Conservation (phyloP, 2,329 filamentous ascomycete species). For the Aspergillus novofumigatus region DNA sequence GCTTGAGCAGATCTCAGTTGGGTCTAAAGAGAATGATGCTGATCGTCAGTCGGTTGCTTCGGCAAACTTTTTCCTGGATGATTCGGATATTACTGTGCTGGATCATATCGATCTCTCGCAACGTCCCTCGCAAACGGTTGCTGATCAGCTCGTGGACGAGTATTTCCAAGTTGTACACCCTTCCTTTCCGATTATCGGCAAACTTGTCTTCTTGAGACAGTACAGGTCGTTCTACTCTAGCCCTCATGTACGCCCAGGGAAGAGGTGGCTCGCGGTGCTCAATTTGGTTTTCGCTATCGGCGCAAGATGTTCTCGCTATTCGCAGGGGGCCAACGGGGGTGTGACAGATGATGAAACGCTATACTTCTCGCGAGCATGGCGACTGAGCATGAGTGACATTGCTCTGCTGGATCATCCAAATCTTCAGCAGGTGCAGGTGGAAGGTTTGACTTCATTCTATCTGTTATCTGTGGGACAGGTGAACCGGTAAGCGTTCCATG, state of each 20-base stretch:
- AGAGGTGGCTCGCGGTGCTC: conserved; percentile 40
- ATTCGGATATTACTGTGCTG: conserved; percentile 30
- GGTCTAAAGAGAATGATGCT: conserved; percentile 11
- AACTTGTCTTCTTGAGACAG: conserved; percentile 36
- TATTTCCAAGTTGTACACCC: conserved; percentile 40
- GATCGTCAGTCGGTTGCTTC: conserved; percentile 28
- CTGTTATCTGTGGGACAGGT: conserved; percentile 38
- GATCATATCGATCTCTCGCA: conserved; percentile 34
- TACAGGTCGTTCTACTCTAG: conserved; percentile 34
- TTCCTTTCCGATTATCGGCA: conserved; percentile 41
- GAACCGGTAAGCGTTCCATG: conserved; percentile 32
- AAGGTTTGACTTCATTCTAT: conserved; percentile 40
- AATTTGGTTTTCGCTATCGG: conserved; percentile 45
- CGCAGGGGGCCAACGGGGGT: conserved; percentile 22
- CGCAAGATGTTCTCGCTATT: conserved; percentile 31
- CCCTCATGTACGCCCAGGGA: conserved; percentile 31
- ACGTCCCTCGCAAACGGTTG: conserved; percentile 34
- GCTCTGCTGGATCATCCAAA: conserved; percentile 38
- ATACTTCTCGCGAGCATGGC: conserved; percentile 43
- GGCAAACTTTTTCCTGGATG: conserved; percentile 39
- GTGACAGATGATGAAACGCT: conserved; percentile 33
- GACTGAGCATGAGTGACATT: conserved; percentile 33
- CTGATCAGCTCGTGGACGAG: conserved; percentile 36
- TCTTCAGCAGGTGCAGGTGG: conserved; percentile 42
- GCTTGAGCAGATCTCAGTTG: conserved; percentile 24